Evolutionary conservation across 1,284 basidiomycete species (phyloP).

Genomic region (Marasmius oreades): DNA sequence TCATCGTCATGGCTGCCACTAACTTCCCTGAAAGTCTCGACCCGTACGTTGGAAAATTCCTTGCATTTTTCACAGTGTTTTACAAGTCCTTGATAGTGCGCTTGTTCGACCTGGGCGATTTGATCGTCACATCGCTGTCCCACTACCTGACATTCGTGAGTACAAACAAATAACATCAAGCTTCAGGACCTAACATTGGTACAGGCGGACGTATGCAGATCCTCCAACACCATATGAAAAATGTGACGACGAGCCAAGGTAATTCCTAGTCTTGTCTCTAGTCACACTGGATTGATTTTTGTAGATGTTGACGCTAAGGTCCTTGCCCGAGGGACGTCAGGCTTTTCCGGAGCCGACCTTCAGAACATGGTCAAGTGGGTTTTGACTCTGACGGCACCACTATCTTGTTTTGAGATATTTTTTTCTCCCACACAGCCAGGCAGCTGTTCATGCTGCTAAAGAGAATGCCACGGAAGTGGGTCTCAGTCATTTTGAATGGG

Average conservation of each 20-base stretch:
- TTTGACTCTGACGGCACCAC: conserved; percentile 11
- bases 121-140: conserved; percentile 88
- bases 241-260: conserved; percentile 66
- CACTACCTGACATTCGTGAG: conserved; percentile 77
- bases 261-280: conserved; percentile 18
- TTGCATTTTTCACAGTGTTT: conserved; percentile 8
- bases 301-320: conserved; percentile 78
- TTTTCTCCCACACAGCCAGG: conserved; percentile 50
- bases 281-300: conserved; percentile 5
- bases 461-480: conserved; percentile 71
- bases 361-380: conserved; percentile 91
- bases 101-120: conserved; percentile 92
- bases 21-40: conserved; percentile 94
- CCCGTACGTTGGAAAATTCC: conserved; percentile 47
- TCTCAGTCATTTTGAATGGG: conserved; percentile 93
- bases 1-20: conserved; percentile 93
- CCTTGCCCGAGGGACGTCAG: conserved; percentile 87
- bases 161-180: background rate
- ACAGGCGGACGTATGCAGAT: conserved; percentile 77
- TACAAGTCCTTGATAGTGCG: conserved; percentile 49
- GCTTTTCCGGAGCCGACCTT: conserved; percentile 89
- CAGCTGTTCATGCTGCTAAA: conserved; percentile 89
- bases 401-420: background rate
- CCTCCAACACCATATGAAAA: conserved; percentile 84
- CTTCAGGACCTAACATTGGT: background rate